These are phyloP conservation scores for Aspergillus fumigatus DNA, from an alignment of 2,329 filamentous ascomycete genomes.

Conservation along the genomic window DNA sequence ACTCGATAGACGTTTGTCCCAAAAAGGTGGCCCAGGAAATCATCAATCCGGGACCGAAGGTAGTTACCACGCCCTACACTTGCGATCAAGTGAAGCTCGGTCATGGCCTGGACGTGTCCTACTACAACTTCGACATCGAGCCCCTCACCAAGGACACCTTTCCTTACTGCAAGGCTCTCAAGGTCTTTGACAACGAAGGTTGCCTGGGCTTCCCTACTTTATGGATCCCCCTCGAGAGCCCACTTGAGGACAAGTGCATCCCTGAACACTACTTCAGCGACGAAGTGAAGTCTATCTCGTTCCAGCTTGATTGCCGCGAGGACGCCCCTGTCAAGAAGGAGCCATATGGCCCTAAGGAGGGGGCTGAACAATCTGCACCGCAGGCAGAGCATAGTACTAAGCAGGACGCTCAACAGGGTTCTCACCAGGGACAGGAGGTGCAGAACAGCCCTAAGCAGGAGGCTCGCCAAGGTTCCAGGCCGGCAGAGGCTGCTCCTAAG, in stretches of 20 bases:
- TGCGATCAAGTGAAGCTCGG: constrained; percentile 13
- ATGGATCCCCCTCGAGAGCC: constrained; percentile 8
- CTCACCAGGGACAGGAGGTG: background rate
- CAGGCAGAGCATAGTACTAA: background rate
- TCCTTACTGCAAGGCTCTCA: constrained; percentile 9
- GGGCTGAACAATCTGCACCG: background rate
- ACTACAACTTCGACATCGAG: constrained; percentile 10
- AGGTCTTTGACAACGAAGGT: constrained; percentile 9
- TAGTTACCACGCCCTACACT: constrained; percentile 3
- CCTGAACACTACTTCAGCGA: constrained; percentile 4
- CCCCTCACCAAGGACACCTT: constrained; percentile 9
- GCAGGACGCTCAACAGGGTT: background rate
- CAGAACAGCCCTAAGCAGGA: background rate
- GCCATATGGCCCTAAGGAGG: background rate
- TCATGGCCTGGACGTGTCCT: constrained; percentile 9
- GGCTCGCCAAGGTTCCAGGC: background rate
- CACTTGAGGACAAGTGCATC: constrained; percentile 6
- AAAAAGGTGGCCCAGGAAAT: background rate
- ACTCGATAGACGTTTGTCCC: constrained; percentile 10
- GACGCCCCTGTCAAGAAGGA: background rate
- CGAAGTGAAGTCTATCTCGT: constrained; percentile 2
- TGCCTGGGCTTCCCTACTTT: constrained; percentile 11
- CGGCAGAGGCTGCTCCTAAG: background rate
- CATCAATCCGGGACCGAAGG: background rate
- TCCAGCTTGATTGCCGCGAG: constrained; percentile 8